Evolutionary conservation across 1,284 basidiomycete genomes (phyloP).

Genomic region (Mycosarcoma maydis): DNA sequence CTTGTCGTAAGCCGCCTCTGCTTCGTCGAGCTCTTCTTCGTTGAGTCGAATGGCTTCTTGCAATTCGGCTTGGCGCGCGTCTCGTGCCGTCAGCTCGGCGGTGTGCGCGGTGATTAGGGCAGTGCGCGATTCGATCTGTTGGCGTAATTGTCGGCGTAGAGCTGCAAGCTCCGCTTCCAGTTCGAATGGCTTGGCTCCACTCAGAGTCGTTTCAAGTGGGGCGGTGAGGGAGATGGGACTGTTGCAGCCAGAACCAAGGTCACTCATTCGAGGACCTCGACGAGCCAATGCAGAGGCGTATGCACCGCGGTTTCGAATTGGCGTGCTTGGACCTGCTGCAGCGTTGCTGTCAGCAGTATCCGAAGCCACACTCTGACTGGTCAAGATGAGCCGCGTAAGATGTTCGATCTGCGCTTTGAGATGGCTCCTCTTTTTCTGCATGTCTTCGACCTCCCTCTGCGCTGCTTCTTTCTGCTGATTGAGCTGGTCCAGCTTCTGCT

Average conservation of each 20-base stretch:
- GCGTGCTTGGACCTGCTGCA: conserved; percentile 23
- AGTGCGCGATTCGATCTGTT: conserved; percentile 32
- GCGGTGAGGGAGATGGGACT: conserved; percentile 6
- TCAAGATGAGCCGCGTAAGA: conserved; percentile 61
- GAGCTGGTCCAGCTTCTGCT: conserved; percentile 43
- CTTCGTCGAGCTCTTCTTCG: conserved; percentile 48
- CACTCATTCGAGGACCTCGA: conserved; percentile 57
- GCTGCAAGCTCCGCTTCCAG: conserved; percentile 55
- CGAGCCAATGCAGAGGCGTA: conserved; percentile 40
- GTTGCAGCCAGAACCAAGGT: conserved; percentile 25
- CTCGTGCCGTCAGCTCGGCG: conserved; percentile 33
- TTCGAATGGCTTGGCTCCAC: conserved; percentile 45
- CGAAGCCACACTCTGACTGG: conserved; percentile 52
- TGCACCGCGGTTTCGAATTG: conserved; percentile 13
- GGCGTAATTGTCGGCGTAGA: conserved; percentile 43
- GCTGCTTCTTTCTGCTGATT: conserved; percentile 45
- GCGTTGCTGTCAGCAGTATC: conserved; percentile 9
- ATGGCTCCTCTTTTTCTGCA: conserved; percentile 51
- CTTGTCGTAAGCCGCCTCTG: conserved; percentile 40
- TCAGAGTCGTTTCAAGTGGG: conserved; percentile 2
- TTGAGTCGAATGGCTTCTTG: conserved; percentile 35
- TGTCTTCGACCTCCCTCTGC: conserved; percentile 49
- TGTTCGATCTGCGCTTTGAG: conserved; percentile 62
- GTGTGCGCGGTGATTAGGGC: conserved; percentile 15
- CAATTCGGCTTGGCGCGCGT: conserved; percentile 33